Evolutionary conservation across 257 asterid genomes (phyloP).

Genomic region (Scutellaria galericulata): DNA sequence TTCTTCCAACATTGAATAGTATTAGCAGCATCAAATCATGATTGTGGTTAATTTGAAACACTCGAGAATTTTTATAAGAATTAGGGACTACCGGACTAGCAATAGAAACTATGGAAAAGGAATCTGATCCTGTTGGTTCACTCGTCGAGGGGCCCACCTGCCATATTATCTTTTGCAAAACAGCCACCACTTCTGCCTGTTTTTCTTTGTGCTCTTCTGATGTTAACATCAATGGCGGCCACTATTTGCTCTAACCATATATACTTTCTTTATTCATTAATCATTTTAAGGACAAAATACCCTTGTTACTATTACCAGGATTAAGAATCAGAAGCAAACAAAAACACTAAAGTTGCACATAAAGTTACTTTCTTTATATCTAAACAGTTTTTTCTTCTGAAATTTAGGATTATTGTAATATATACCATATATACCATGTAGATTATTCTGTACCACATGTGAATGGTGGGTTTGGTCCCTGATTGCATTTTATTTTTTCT

Average conservation of each 20-base stretch:
- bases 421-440: constrained; percentile 24
- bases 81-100: neutral
- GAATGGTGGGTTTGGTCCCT: constrained; percentile 39
- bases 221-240: constrained; percentile 73
- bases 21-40: neutral
- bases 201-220: constrained; percentile 44
- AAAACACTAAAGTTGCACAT: constrained; percentile 33
- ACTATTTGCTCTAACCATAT: constrained; percentile 41
- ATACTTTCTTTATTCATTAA: constrained; percentile 29
- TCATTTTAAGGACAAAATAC: constrained; percentile 25
- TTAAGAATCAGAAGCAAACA: constrained; percentile 39
- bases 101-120: constrained; percentile 13
- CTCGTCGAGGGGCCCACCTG: constrained; percentile 41
- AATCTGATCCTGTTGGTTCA: constrained; percentile 33
- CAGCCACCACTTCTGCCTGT: constrained; percentile 36
- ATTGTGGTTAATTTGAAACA: neutral
- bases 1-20: neutral
- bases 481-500: constrained; percentile 33
- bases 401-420: constrained; percentile 28
- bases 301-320: constrained; percentile 28
- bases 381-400: constrained; percentile 1
- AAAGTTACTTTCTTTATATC: constrained; percentile 34
- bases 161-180: constrained; percentile 32
- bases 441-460: constrained; percentile 44
- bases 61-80: neutral